Conservation (phyloP, 345 rosid genomes). For the Kernera saxatilis region DNA sequence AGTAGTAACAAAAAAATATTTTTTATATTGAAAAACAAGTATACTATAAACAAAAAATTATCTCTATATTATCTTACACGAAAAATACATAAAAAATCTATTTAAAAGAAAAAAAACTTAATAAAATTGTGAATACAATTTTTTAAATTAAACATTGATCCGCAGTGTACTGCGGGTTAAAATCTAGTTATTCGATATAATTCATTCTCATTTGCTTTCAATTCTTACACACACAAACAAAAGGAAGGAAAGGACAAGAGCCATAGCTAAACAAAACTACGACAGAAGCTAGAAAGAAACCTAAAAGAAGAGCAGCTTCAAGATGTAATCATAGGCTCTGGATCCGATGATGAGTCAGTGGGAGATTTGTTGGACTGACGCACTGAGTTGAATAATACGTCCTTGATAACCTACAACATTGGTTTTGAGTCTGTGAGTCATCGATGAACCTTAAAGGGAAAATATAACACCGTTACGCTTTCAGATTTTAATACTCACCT, state of each 20-base stretch:
- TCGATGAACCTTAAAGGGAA: background rate
- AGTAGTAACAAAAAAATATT: too few relatives aligned
- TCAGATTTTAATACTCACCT: conserved; percentile 42
- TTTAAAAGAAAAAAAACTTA: too few relatives aligned
- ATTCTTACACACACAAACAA: background rate
- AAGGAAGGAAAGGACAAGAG: background rate
- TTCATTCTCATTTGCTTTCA: background rate
- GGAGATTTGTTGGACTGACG: conserved; percentile 45
- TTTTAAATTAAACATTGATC: too few relatives aligned
- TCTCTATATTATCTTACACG: too few relatives aligned
- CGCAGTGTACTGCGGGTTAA: too few relatives aligned
- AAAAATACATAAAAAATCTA: too few relatives aligned
- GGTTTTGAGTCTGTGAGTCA: background rate
- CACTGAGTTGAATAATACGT: conserved; percentile 73
- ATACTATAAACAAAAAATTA: too few relatives aligned
- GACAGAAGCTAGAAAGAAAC: background rate
- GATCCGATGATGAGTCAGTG: conserved; percentile 46
- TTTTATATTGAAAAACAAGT: too few relatives aligned
- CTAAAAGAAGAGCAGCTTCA: conserved; percentile 29
- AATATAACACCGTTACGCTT: background rate
- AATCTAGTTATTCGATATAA: background rate
- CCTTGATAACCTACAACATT: conserved; percentile 65
- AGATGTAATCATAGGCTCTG: conserved; percentile 79
- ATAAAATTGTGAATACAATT: too few relatives aligned
- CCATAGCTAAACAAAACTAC: background rate